Base-by-base conservation (phyloP, 192 early-diverging fungal genomes). In the Bifiguratus adelaidae region DNA sequence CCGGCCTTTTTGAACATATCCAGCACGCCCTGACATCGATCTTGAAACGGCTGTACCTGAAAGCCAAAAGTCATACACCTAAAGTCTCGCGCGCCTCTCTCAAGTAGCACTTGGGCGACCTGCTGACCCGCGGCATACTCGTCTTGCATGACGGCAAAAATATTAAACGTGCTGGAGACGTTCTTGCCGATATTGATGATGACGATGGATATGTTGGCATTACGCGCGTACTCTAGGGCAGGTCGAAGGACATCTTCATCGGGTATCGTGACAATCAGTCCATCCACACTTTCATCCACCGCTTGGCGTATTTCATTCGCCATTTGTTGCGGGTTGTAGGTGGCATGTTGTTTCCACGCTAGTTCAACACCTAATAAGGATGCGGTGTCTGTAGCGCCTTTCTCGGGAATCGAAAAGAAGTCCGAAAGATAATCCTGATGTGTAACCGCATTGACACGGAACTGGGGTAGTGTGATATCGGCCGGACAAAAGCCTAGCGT, bases 301-400 rank as follows among this genome's bases (percentile, higher is more conserved):
- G 53, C 53, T 18, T 32, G 3, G 7, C 27, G 7, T 0, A 55
- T 55, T 20, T 38, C 41, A 11, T 26, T 18, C 21, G 43, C 30
- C 53, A 55, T 55, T 2, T 26, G 22, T 8, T n/a, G 16, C 3
- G 16, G 26, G 7, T 20, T 16, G 30, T 22, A 35, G 19, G 21
- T 27, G 12, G 30, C 20, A 20, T 44, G 41, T 18, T 45, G 44
- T 22, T 55, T 55, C 53, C 53, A 55, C 11, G 30, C 28, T 12
- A 55, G 11, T 41, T 55, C 38, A 6, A 48, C 26, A 28, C 42
- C 46, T n/a, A 55, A 20, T 21, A 55, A 24, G 5, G 32, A 20
- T 12, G 53, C 53, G 25, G 53, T 36, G 26, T 55, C 53, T 13
- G 26, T 37, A 13, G 53, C 47, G 8, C 53, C 53, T 55, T 55